Evolutionary conservation across 306 rosid species (phyloP).

Genomic region (Hylodesmum podocarpum): DNA sequence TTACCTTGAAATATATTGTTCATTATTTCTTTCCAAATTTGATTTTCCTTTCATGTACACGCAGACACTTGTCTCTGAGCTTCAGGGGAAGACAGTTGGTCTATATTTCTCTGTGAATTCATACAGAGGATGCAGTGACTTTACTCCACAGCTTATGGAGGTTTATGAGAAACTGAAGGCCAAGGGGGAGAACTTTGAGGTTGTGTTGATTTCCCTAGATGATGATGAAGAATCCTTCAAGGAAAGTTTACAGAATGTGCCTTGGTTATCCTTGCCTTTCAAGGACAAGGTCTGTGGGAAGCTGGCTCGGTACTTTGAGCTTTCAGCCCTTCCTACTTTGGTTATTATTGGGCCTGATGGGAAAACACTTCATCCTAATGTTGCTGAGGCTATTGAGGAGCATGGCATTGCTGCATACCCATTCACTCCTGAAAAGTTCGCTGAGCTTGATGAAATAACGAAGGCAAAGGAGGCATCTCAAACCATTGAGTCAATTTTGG

Average conservation of each 20-base stretch:
- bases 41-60: constrained; percentile 18
- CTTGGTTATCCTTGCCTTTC: constrained; percentile 67
- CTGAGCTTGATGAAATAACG: constrained; percentile 50
- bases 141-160: constrained; percentile 51
- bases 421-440: constrained; percentile 66
- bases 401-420: constrained; percentile 69
- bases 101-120: constrained; percentile 50
- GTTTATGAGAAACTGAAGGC: constrained; percentile 59
- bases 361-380: constrained; percentile 55
- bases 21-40: constrained; percentile 13
- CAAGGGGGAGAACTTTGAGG: constrained; percentile 59
- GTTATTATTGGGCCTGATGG: constrained; percentile 74
- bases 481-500: constrained; percentile 65
- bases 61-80: constrained; percentile 61
- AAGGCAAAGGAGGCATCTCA: constrained; percentile 65
- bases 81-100: constrained; percentile 68
- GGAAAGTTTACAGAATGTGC: constrained; percentile 38
- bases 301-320: constrained; percentile 51
- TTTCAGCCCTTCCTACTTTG: constrained; percentile 56
- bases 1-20: neutral
- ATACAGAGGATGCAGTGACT: constrained; percentile 27
- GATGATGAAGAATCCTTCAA: constrained; percentile 52
- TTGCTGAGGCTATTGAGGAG: constrained; percentile 52
- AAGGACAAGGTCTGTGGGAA: constrained; percentile 51
- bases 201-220: constrained; percentile 56